Conservation (phyloP, 2,329 filamentous ascomycete species). For the Penicillium italicum region DNA sequence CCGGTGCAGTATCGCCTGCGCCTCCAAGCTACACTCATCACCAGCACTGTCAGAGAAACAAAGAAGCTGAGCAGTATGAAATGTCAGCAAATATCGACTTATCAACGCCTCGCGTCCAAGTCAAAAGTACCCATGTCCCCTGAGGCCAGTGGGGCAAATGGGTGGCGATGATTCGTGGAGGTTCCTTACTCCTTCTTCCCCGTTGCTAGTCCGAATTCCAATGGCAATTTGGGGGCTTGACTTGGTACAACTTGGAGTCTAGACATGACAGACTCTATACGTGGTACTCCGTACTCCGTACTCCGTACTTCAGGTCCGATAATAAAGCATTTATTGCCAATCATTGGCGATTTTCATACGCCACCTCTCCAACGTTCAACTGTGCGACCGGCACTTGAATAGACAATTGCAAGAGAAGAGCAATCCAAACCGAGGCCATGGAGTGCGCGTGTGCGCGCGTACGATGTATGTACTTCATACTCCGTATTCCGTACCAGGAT, state of each 20-base stretch:
- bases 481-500: not conserved
- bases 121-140: conserved; percentile 4
- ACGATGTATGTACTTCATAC: not conserved
- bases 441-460: not conserved
- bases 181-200: conserved; percentile 6
- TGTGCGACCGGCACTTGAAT: conserved; percentile 8
- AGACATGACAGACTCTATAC: not conserved
- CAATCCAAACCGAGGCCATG: not conserved
- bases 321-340: conserved; percentile 13
- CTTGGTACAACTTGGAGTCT: conserved; percentile 5
- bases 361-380: conserved; percentile 7
- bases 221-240: conserved; percentile 10
- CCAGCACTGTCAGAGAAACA: conserved; percentile 17
- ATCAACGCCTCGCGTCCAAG: conserved; percentile 18
- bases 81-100: conserved; percentile 11
- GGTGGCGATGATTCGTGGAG: conserved; percentile 10
- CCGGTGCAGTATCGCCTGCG: not conserved
- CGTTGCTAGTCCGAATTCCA: conserved; percentile 8
- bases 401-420: not conserved
- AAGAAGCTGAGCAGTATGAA: not conserved
- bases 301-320: not conserved
- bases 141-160: conserved; percentile 3
- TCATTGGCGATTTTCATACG: conserved; percentile 5
- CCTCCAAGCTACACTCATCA: conserved; percentile 1
- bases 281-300: no score